These are phyloP conservation scores for Chrysoporthe austroafricana DNA, from an alignment of 2,329 filamentous ascomycete species.

Conservation along the genomic window DNA sequence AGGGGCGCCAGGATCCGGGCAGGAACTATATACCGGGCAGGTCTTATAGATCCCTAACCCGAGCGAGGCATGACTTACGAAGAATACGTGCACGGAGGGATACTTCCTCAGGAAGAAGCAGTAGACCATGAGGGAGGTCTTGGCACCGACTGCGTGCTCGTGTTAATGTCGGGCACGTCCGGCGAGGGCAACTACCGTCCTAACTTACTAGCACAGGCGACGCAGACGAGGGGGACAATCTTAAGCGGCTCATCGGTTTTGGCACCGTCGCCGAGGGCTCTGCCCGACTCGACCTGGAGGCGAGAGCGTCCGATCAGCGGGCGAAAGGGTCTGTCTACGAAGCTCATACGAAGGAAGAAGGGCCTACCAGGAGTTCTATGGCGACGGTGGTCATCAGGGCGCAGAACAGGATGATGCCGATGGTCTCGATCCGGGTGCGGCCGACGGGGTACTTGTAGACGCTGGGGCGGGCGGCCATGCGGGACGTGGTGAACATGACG, in stretches of 20 bases:
- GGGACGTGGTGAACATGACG: conserved; percentile 65
- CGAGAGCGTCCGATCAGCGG: too few species aligned
- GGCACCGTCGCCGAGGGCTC: conserved; percentile 50
- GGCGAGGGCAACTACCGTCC: conserved; percentile 24
- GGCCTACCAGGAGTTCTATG: conserved; percentile 54
- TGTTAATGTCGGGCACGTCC: background rate
- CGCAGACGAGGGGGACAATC: conserved; percentile 58
- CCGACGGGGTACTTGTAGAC: conserved; percentile 67
- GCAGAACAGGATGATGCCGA: conserved; percentile 68
- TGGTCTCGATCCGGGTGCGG: conserved; percentile 64
- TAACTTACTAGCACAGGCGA: conserved; percentile 55
- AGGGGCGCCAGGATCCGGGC: too few species aligned
- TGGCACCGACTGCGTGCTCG: conserved; percentile 49
- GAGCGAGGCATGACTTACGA: conserved; percentile 38
- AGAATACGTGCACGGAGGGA: conserved; percentile 60
- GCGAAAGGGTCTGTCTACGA: too few species aligned
- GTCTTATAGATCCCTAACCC: too few species aligned
- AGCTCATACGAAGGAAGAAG: too few species aligned
- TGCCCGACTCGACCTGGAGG: conserved; percentile 54
- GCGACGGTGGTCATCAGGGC: conserved; percentile 69
- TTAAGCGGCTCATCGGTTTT: conserved; percentile 50
- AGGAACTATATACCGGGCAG: too few species aligned
- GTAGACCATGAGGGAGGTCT: conserved; percentile 56
- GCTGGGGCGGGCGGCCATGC: conserved; percentile 61
- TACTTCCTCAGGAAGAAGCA: conserved; percentile 57